Conservation (phyloP, 768 basidiomycete species). For the Auricularia heimuer region DNA sequence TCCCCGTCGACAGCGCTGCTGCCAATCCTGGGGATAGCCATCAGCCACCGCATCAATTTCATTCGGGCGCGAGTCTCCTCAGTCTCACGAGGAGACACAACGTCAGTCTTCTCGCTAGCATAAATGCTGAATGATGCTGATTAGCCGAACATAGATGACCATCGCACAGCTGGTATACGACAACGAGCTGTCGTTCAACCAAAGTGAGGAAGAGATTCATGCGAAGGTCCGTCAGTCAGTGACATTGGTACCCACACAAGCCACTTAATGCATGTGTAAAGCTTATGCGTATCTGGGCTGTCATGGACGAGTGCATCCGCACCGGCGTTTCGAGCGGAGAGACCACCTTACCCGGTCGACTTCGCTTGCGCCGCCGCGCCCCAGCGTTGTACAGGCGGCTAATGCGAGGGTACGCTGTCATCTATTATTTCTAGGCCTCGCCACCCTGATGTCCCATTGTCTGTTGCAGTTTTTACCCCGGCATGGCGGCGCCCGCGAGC, state of each 20-base stretch:
- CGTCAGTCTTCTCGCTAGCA: constrained; percentile 33
- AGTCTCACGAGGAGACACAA: constrained; percentile 72
- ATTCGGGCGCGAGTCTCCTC: constrained; percentile 64
- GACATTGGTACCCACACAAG: background rate
- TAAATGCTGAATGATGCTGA: constrained; percentile 5
- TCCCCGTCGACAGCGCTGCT: constrained; percentile 20
- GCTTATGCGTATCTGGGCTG: constrained; percentile 75
- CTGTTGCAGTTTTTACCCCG: constrained; percentile 39
- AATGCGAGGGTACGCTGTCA: constrained; percentile 63
- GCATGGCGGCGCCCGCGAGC: constrained; percentile 24
- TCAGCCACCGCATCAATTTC: constrained; percentile 70
- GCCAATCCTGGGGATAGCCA: constrained; percentile 9
- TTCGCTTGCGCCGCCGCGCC: constrained; percentile 70
- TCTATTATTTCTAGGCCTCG: no score
- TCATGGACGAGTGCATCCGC: constrained; percentile 88
- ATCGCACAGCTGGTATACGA: constrained; percentile 92
- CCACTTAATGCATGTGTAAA: constrained; percentile 8
- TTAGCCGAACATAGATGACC: constrained; percentile 49
- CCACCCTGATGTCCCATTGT: no score
- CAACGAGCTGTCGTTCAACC: constrained; percentile 77
- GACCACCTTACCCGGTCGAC: constrained; percentile 74
- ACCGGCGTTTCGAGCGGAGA: constrained; percentile 75
- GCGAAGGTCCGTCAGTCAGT: constrained; percentile 40
- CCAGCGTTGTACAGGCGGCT: constrained; percentile 83
- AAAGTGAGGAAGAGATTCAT: constrained; percentile 64